Evolutionary conservation across 148 eudicot species (phyloP).

Genomic region (Amaranthus cruentus): DNA sequence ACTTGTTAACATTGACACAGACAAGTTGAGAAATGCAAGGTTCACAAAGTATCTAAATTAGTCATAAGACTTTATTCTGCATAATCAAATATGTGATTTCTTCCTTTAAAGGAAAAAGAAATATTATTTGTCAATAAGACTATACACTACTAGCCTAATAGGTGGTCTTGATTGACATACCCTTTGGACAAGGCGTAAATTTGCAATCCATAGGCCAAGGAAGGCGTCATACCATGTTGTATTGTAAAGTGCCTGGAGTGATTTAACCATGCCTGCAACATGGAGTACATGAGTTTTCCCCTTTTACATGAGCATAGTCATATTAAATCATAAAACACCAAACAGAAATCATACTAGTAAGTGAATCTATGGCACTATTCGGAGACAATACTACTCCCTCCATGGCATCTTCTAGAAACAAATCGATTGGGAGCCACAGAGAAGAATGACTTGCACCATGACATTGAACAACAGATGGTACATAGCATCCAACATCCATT

Average conservation of each 20-base stretch:
- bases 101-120: background rate
- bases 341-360: conserved; percentile 49
- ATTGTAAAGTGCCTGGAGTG: conserved; percentile 75
- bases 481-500: conserved; percentile 62
- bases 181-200: conserved; percentile 90
- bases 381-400: conserved; percentile 65
- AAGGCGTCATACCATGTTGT: conserved; percentile 87
- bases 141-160: background rate
- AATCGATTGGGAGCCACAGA: conserved; percentile 84
- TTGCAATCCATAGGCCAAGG: conserved; percentile 81
- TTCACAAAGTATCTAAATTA: too few species aligned
- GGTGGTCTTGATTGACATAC: conserved; percentile 36
- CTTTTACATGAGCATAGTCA: background rate
- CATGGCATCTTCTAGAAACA: conserved; percentile 89
- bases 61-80: too few species aligned
- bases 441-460: conserved; percentile 60
- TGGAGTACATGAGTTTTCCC: background rate
- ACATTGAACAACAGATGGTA: conserved; percentile 54
- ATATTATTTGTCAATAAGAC: background rate
- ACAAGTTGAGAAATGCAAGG: too few species aligned
- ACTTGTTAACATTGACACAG: too few species aligned
- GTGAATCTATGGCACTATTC: conserved; percentile 77
- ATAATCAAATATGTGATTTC: too few species aligned
- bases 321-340: conserved; percentile 5
- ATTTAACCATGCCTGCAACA: conserved; percentile 61